phyloP scores from a whole-genome alignment of 2,329 filamentous ascomycete species.

The Dothideomycetidae sp. region DNA sequence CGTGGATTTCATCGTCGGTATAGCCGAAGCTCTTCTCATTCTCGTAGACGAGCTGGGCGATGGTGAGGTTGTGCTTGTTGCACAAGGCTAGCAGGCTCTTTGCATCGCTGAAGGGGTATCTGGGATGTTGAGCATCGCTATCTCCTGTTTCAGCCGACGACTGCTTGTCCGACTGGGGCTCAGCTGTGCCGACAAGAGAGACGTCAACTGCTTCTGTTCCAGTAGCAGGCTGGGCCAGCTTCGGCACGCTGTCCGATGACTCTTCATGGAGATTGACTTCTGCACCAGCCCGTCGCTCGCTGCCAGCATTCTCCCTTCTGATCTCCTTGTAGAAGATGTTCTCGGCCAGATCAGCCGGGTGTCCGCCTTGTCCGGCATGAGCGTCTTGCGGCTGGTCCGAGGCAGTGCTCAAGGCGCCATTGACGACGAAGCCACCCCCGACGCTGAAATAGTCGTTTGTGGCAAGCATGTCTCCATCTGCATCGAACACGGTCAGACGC shows the following conservation, averaged over 20 bases:
- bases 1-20: conserved; percentile 35
- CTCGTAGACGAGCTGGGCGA: conserved; percentile 39
- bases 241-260: background rate
- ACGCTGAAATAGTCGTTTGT: conserved; percentile 40
- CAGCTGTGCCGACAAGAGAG: background rate
- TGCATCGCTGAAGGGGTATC: conserved; percentile 36
- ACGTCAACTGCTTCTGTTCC: background rate
- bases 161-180: background rate
- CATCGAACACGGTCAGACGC: conserved; percentile 37
- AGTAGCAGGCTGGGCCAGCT: background rate
- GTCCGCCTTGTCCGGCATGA: conserved; percentile 16
- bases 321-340: conserved; percentile 42
- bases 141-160: background rate
- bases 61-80: conserved; percentile 38
- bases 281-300: conserved; percentile 31
- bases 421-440: conserved; percentile 40
- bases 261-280: conserved; percentile 28
- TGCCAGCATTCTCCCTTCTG: conserved; percentile 32
- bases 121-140: conserved; percentile 22
- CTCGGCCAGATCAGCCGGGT: conserved; percentile 37
- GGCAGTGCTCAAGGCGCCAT: conserved; percentile 34
- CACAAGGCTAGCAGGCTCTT: conserved; percentile 34
- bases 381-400: conserved; percentile 11
- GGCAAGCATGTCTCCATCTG: conserved; percentile 33
- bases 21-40: conserved; percentile 40